These are phyloP conservation scores for Salix koriyanagi DNA, from an alignment of 345 rosid genomes.

Conservation along the genomic window DNA sequence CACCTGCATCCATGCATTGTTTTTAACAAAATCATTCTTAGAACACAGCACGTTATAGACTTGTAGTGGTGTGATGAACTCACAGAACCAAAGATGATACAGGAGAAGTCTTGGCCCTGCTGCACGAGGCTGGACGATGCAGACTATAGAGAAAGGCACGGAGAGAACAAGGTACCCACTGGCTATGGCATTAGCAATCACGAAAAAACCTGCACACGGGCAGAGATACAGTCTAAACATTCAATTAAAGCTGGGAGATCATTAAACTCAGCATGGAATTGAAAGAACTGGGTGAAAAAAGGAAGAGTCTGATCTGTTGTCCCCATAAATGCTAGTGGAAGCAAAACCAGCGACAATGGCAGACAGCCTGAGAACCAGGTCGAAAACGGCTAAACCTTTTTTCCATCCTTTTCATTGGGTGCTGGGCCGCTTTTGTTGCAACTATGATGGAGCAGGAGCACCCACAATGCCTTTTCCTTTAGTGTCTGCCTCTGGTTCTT, in stretches of 20 bases:
- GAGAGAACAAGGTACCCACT: constrained; percentile 53
- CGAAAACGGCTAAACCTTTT: constrained; percentile 41
- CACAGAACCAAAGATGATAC: constrained; percentile 40
- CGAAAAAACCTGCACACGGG: constrained; percentile 40
- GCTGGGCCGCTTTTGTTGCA: constrained; percentile 2
- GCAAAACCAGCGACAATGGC: constrained; percentile 40
- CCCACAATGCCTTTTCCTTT: constrained; percentile 25
- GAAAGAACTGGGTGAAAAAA: constrained; percentile 63
- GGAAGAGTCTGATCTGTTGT: constrained; percentile 46
- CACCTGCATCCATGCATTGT: constrained; percentile 24
- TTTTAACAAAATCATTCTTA: neutral
- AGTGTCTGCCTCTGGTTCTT: constrained; percentile 12
- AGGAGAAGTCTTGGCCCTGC: constrained; percentile 40
- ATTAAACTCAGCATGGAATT: constrained; percentile 49
- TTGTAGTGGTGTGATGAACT: neutral
- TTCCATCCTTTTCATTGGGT: constrained; percentile 25
- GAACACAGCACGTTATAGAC: too few species aligned
- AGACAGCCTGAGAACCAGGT: constrained; percentile 39
- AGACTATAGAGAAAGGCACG: constrained; percentile 44
- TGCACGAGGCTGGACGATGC: constrained; percentile 43
- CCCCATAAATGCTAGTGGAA: constrained; percentile 39
- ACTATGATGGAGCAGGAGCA: constrained; percentile 5
- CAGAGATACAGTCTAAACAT: neutral
- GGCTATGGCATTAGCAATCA: constrained; percentile 32
- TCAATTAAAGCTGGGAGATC: constrained; percentile 36